These are phyloP conservation scores for Hypoxylon perforatum DNA, from an alignment of 495 filamentous ascomycete genomes.

Conservation along the genomic window DNA sequence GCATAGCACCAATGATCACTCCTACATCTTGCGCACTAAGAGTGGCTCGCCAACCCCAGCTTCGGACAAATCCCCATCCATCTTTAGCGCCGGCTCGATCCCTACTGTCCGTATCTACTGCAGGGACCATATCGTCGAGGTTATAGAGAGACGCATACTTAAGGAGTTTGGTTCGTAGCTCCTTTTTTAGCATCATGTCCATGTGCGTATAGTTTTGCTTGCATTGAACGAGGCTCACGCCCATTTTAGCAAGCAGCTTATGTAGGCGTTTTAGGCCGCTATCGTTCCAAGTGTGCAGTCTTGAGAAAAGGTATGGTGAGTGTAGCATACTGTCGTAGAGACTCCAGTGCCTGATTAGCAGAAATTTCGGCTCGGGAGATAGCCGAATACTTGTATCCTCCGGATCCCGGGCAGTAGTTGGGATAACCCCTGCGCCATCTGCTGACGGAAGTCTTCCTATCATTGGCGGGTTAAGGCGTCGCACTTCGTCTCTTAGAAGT, in stretches of 20 bases:
- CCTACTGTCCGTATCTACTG: constrained; percentile 66
- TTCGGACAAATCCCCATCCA: constrained; percentile 95
- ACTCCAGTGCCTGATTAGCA: constrained; percentile 95
- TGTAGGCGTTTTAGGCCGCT: constrained; percentile 88
- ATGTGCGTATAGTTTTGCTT: constrained; percentile 97
- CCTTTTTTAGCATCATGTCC: constrained; percentile 96
- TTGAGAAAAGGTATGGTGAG: constrained; percentile 91
- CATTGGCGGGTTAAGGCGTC: constrained; percentile 89
- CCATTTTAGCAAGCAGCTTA: constrained; percentile 97
- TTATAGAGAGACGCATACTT: constrained; percentile 92
- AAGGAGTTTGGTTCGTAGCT: constrained; percentile 83
- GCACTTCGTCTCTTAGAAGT: constrained; percentile 91
- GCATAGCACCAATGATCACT: constrained; percentile 86
- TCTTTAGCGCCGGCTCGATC: constrained; percentile 73
- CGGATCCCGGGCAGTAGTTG: constrained; percentile 85
- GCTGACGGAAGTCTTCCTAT: constrained; percentile 51
- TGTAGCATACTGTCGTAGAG: constrained; percentile 99
- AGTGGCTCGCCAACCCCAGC: constrained; percentile 97
- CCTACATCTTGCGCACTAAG: constrained; percentile 91
- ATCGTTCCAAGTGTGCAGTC: constrained; percentile 95
- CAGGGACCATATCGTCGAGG: constrained; percentile 88
- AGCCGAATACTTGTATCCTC: constrained; percentile 92
- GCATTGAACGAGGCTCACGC: constrained; percentile 91
- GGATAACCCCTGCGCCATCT: constrained; percentile 80
- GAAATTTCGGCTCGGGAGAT: constrained; percentile 92